Conservation (phyloP, 176 grass and related monocot genomes). For the Carex myosuroides region DNA sequence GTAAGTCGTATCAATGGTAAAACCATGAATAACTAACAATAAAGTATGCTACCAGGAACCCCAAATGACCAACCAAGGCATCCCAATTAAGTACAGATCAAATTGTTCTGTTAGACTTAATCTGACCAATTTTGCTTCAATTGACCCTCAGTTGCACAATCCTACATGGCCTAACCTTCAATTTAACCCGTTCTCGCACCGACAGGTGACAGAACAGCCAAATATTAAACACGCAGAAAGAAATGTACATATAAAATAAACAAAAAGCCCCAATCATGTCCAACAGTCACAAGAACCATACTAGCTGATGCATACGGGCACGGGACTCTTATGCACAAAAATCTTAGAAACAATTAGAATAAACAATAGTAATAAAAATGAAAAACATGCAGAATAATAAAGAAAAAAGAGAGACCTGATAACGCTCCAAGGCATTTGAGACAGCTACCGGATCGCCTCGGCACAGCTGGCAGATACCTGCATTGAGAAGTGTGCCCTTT, state of each 20-base stretch:
- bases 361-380: background rate
- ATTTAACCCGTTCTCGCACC: background rate
- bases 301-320: background rate
- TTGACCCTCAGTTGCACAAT: background rate
- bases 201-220: background rate
- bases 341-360: background rate
- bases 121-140: background rate
- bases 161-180: background rate
- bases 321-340: background rate
- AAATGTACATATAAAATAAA: background rate
- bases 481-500: constrained; percentile 92
- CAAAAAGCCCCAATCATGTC: background rate
- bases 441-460: constrained; percentile 85
- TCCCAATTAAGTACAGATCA: background rate
- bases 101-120: background rate
- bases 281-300: background rate
- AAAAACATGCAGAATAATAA: background rate
- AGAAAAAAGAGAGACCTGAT: constrained; percentile 57
- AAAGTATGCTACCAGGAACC: background rate
- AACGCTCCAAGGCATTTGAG: constrained; percentile 80
- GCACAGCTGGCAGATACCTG: constrained; percentile 94
- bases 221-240: background rate
- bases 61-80: background rate
- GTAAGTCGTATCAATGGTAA: background rate
- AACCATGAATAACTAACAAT: background rate